phyloP scores from a whole-genome alignment of 2,329 filamentous ascomycete genomes.

The Colletotrichum sp. region DNA sequence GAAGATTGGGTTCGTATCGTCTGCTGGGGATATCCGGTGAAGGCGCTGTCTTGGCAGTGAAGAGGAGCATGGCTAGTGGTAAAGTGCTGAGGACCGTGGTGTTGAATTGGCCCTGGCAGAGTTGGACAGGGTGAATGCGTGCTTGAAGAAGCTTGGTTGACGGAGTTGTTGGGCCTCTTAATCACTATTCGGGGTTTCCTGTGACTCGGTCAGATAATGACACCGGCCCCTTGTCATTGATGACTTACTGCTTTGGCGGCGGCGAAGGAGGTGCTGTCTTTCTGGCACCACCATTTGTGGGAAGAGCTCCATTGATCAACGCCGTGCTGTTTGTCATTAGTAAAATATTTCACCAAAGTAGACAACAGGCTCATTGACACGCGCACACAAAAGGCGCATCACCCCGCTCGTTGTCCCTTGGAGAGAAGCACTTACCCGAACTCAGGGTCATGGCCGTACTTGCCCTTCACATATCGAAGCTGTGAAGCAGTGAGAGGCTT shows the following conservation, averaged over 20 bases:
- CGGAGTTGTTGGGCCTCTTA: background rate
- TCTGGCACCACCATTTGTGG: background rate
- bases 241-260: background rate
- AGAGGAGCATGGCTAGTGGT: background rate
- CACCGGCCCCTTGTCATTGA: background rate
- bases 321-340: background rate
- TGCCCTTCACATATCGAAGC: slow-evolving; percentile 44
- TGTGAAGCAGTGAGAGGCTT: slow-evolving; percentile 33
- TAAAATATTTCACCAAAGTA: background rate
- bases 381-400: background rate
- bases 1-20: background rate
- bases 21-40: background rate
- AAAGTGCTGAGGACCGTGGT: background rate
- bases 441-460: slow-evolving; percentile 44
- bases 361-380: background rate
- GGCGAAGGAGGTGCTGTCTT: background rate
- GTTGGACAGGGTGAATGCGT: background rate
- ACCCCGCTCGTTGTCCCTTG: background rate
- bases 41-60: background rate
- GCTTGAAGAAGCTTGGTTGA: background rate
- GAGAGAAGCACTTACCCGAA: slow-evolving; percentile 36
- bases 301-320: background rate
- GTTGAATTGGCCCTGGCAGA: background rate
- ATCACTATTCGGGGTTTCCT: background rate
- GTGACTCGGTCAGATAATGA: background rate